Evolutionary conservation across 805 yeast genomes (phyloP).

Genomic region (Lachancea dasiensis): DNA sequence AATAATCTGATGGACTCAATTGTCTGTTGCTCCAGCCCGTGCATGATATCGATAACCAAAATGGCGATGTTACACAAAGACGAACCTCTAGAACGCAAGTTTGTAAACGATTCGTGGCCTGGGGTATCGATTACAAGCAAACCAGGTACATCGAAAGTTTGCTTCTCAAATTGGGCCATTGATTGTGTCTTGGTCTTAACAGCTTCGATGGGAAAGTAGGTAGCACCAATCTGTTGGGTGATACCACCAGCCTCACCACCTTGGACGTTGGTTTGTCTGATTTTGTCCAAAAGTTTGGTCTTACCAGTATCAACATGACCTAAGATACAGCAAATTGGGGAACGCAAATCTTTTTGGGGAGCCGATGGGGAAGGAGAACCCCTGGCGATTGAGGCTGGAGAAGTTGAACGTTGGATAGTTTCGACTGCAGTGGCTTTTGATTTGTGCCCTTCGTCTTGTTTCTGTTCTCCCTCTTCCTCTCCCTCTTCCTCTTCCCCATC

Average conservation of each 20-base stretch:
- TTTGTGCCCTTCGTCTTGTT: conserved; percentile 18
- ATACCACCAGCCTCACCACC: conserved; percentile 99
- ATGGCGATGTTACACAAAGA: conserved; percentile 98
- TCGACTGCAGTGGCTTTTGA: conserved; percentile 20
- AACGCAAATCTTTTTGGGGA: conserved; percentile 65
- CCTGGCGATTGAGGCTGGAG: conserved; percentile 1
- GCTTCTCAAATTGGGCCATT: conserved; percentile 81
- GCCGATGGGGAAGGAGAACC: conserved; percentile 22
- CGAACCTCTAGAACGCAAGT: conserved; percentile 97
- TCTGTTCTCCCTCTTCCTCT: conserved; percentile 17
- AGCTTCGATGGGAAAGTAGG: conserved; percentile 96
- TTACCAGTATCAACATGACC: conserved; percentile 99
- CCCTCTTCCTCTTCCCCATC: conserved; percentile 30
- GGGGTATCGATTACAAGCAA: conserved; percentile 95
- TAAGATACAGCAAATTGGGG: conserved; percentile 97
- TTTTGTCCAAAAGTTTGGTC: conserved; percentile 91
- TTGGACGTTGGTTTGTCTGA: conserved; percentile 98
- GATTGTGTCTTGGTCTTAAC: conserved; percentile 86
- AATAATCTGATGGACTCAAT: conserved; percentile 86
- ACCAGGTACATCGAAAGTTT: conserved; percentile 93
- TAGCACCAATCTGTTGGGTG: conserved; percentile 99
- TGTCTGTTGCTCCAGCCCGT: conserved; percentile 97
- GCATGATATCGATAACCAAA: conserved; percentile 97
- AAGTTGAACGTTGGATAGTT: conserved; percentile 8
- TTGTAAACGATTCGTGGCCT: conserved; percentile 99